Evolutionary conservation across 176 grass and related monocot genomes (phyloP).

Genomic region (Typha latifolia): DNA sequence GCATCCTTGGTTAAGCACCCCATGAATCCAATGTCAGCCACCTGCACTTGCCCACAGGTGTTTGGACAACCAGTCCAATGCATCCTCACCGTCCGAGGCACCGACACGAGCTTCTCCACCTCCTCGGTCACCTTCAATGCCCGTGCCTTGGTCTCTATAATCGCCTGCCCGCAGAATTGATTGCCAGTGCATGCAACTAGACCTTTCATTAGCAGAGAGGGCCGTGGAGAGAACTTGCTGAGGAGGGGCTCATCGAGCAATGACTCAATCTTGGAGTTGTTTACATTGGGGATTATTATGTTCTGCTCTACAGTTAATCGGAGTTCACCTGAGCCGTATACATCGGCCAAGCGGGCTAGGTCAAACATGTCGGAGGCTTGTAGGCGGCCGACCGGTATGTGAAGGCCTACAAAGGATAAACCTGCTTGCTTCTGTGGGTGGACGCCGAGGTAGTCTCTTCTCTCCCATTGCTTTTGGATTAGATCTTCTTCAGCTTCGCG

Average conservation of each 20-base stretch:
- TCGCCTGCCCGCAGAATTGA: slow-evolving; percentile 95
- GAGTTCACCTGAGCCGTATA: slow-evolving; percentile 73
- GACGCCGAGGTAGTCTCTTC: slow-evolving; percentile 64
- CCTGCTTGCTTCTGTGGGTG: slow-evolving; percentile 78
- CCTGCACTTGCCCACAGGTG: slow-evolving; percentile 93
- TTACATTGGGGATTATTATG: slow-evolving; percentile 76
- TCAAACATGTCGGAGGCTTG: slow-evolving; percentile 83
- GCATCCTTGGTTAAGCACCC: slow-evolving; percentile 62
- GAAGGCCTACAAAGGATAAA: slow-evolving; percentile 60
- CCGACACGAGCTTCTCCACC: slow-evolving; percentile 55
- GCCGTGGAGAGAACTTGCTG: slow-evolving; percentile 44
- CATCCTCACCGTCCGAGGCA: slow-evolving; percentile 53
- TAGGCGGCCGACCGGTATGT: slow-evolving; percentile 57
- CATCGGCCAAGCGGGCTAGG: slow-evolving; percentile 64
- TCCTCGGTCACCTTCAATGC: slow-evolving; percentile 72
- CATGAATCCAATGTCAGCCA: slow-evolving; percentile 96
- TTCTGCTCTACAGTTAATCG: slow-evolving; percentile 94
- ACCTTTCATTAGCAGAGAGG: slow-evolving; percentile 55
- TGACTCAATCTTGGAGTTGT: slow-evolving; percentile 26
- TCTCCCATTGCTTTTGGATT: slow-evolving; percentile 55
- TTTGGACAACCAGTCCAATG: slow-evolving; percentile 83
- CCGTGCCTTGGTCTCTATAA: slow-evolving; percentile 83
- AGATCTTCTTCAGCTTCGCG: slow-evolving; percentile 42
- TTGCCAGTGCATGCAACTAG: slow-evolving; percentile 82
- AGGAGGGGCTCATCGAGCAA: slow-evolving; percentile 68